Evolutionary conservation across 306 rosid genomes (phyloP).

Genomic region (Vigna nakashimae): DNA sequence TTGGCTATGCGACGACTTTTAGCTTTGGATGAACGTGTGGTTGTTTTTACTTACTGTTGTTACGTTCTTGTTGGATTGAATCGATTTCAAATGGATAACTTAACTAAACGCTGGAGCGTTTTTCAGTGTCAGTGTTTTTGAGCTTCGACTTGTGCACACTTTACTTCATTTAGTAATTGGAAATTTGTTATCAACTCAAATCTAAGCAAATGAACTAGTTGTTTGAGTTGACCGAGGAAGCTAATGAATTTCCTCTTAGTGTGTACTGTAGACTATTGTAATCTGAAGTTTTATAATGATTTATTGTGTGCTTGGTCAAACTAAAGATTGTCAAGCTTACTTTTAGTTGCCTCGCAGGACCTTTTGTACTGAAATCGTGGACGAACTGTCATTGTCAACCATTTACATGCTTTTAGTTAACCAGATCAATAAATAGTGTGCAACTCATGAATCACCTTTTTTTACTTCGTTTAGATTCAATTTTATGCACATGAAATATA

Average conservation of each 20-base stretch:
- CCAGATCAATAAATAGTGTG: neutral
- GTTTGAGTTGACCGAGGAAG: constrained; percentile 33
- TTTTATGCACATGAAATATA: neutral
- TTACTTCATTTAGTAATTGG: constrained; percentile 27
- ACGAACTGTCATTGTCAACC: constrained; percentile 36
- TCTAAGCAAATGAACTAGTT: constrained; percentile 26
- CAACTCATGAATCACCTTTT: neutral
- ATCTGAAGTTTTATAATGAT: constrained; percentile 2
- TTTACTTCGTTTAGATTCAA: neutral
- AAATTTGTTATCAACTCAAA: constrained; percentile 20
- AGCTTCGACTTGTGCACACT: constrained; percentile 26
- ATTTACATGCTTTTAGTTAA: constrained; percentile 22
- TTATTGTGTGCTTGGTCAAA: constrained; percentile 29
- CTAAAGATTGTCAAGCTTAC: constrained; percentile 29
- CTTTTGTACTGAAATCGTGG: neutral
- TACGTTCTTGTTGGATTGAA: constrained; percentile 23
- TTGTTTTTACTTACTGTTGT: neutral
- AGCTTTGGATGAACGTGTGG: constrained; percentile 5
- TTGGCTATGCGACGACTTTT: constrained; percentile 20
- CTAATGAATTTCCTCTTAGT: constrained; percentile 22
- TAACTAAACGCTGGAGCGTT: constrained; percentile 4
- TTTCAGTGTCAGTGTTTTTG: constrained; percentile 29
- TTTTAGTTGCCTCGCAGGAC: constrained; percentile 26
- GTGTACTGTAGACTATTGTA: constrained; percentile 8
- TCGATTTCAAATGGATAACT: neutral